Conservation (phyloP, 208 protist species). For the Lotmaria passim region DNA sequence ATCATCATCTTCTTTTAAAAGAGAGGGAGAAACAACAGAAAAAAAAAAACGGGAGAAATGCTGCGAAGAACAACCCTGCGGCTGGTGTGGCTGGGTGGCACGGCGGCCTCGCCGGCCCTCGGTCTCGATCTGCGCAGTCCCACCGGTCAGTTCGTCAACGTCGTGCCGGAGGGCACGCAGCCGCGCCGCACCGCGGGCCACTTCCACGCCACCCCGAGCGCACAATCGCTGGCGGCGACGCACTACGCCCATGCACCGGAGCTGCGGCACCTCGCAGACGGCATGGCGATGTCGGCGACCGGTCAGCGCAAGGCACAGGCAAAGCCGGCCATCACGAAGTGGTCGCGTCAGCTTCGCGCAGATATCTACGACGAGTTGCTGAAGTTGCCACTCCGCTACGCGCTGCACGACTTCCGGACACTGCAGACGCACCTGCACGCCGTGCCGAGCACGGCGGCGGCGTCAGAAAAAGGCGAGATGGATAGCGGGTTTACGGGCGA, state of each 20-base stretch:
- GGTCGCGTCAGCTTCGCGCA: conserved; percentile 60
- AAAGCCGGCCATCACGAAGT: conserved; percentile 46
- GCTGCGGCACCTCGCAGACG: conserved; percentile 34
- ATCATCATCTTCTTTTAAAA: background rate
- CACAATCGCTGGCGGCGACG: conserved; percentile 31
- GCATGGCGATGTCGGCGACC: conserved; percentile 17
- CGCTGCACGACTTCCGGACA: conserved; percentile 72
- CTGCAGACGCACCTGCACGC: conserved; percentile 52
- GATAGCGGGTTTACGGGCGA: background rate
- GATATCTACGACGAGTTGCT: conserved; percentile 90
- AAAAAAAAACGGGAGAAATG: no score
- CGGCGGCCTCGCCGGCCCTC: conserved; percentile 48
- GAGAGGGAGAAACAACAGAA: no score
- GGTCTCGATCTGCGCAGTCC: conserved; percentile 64
- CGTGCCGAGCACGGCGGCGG: background rate
- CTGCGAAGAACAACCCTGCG: conserved; percentile 31
- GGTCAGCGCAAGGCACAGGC: conserved; percentile 33
- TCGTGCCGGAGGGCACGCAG: conserved; percentile 61
- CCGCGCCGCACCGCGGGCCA: conserved; percentile 33
- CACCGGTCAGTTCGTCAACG: conserved; percentile 75
- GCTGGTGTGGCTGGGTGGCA: conserved; percentile 75
- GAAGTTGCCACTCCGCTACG: conserved; percentile 85
- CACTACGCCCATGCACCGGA: conserved; percentile 31
- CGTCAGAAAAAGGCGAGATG: background rate
- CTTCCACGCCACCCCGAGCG: conserved; percentile 45